Conservation (phyloP, 345 rosid species). For the Syzygium aromaticum region DNA sequence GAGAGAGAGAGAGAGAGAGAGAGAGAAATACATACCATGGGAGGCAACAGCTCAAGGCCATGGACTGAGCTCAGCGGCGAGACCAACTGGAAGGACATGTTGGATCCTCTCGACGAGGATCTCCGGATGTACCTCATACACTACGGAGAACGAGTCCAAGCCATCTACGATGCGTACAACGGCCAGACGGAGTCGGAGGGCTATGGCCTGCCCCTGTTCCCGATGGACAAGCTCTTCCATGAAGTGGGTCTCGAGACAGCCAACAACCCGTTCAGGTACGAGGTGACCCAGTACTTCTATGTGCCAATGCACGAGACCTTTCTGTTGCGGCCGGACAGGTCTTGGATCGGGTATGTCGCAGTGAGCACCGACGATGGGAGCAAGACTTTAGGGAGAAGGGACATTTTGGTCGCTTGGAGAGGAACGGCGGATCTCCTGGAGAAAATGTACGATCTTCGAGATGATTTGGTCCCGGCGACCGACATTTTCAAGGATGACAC, state of each 20-base stretch:
- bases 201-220: conserved; percentile 46
- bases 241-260: conserved; percentile 36
- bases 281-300: conserved; percentile 54
- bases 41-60: conserved; percentile 15
- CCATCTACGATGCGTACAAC: conserved; percentile 4
- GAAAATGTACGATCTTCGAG: conserved; percentile 35
- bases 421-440: conserved; percentile 52
- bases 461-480: conserved; percentile 28
- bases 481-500: conserved; percentile 23
- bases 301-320: conserved; percentile 20
- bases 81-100: no score
- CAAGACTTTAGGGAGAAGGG: conserved; percentile 50
- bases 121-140: no score
- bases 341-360: conserved; percentile 70
- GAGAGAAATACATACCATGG: not conserved
- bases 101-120: no score
- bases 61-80: conserved; percentile 25
- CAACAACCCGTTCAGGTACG: conserved; percentile 43
- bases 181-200: conserved; percentile 29
- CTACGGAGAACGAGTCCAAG: no score
- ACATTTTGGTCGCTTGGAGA: conserved; percentile 76
- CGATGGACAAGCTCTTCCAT: conserved; percentile 39
- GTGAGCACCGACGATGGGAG: conserved; percentile 66
- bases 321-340: conserved; percentile 43
- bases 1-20: no score